Base-by-base conservation (phyloP, 2,329 filamentous ascomycete genomes). In the Fusarium sp. region DNA sequence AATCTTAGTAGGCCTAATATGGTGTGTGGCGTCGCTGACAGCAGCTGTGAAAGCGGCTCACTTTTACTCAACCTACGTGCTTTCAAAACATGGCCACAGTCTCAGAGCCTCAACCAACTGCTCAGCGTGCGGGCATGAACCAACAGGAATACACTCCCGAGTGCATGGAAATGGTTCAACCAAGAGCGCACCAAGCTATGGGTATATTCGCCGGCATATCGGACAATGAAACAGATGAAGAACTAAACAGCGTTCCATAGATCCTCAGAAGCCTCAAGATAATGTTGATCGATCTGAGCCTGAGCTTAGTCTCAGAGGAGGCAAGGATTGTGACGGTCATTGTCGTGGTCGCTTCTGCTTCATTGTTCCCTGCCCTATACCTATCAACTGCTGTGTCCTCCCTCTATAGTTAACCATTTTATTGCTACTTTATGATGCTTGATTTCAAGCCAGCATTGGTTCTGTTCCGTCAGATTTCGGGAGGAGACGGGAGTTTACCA, bases 281-380 rank as follows among this genome's bases (percentile, higher is more conserved):
- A 32, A n/a, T 20, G n/a, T 46, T 20, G 69, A 76, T 6, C 52
- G 44, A 27, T 11, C 75, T 17, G 53, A 62, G n/a, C 42, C 41
- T 53, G 33, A 54, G 17, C 75, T 33, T 37, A 61, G 17, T 20
- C 30, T 80, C 35, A 71, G 79, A 53, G 78, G 79, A 46, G 79
- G 79, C 15, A 70, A 77, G 15, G 62, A 65, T 23, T 67, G 72
- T 23, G 69, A 64, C 40, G 27, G 27, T 20, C 56, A 56, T 42
- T 82, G 80, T 58, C 79, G 77, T 8, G 80, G 79, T 12, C 75
- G 80, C 10, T 81, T 81, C 60, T 82, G 80, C 74, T 82, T 81
- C 64, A 78, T 80, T 41, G 80, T 81, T 35, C 80, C 80, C 6
- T 81, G 80, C 53, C 80, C 79, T 6, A 70, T 81, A n/a, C 80